Evolutionary conservation across 2,329 filamentous ascomycete species (phyloP).

Genomic region (Fusarium continuum): DNA sequence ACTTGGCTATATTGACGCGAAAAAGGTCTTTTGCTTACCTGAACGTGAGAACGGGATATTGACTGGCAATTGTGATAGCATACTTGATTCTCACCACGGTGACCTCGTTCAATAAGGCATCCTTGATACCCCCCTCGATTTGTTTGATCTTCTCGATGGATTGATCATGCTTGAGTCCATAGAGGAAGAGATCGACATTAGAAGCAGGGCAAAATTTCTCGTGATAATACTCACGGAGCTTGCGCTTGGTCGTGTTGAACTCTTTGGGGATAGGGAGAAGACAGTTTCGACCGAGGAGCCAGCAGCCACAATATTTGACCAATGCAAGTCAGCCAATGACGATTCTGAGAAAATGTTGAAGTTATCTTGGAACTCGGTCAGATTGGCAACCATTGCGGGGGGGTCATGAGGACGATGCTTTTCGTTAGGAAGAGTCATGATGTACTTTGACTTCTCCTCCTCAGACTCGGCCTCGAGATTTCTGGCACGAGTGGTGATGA

Average conservation of each 20-base stretch:
- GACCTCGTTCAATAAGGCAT: constrained; percentile 82
- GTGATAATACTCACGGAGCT: constrained; percentile 79
- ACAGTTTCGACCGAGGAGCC: constrained; percentile 85
- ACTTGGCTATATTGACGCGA: neutral
- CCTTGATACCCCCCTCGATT: constrained; percentile 78
- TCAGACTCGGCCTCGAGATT: constrained; percentile 65
- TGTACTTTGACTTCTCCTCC: constrained; percentile 70
- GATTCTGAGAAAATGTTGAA: constrained; percentile 86
- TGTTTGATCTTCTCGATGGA: constrained; percentile 85
- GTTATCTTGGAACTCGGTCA: constrained; percentile 79
- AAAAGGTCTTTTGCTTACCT: constrained; percentile 49
- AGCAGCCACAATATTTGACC: constrained; percentile 83
- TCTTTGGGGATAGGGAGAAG: constrained; percentile 74
- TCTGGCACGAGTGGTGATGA: constrained; percentile 70
- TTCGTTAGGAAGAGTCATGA: constrained; percentile 72
- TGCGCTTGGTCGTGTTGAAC: constrained; percentile 69
- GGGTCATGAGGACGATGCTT: constrained; percentile 70
- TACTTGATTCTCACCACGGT: constrained; percentile 88
- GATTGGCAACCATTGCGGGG: constrained; percentile 71
- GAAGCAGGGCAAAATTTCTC: constrained; percentile 83
- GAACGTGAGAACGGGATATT: constrained; percentile 87
- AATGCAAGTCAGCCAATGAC: constrained; percentile 78
- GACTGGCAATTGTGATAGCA: constrained; percentile 83
- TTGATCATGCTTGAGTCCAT: constrained; percentile 79
- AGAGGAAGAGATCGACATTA: constrained; percentile 87